Conservation (phyloP, 73 alveolate species). For the Stentor roeselii region DNA sequence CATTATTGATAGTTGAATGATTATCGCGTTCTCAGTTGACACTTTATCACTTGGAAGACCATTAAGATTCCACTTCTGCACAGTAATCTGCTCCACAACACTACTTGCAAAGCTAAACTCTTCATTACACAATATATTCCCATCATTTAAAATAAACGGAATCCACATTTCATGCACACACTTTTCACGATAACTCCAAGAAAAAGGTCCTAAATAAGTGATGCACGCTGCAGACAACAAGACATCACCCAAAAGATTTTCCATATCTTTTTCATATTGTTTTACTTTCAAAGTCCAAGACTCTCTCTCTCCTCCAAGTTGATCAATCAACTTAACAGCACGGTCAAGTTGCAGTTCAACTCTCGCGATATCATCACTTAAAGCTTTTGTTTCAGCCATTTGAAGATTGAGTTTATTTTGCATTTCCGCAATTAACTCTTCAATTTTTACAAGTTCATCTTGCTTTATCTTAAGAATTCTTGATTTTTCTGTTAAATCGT, state of each 20-base stretch:
- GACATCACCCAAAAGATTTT: constrained; percentile 87
- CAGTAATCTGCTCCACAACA: constrained; percentile 76
- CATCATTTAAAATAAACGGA: constrained; percentile 55
- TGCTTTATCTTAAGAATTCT: constrained; percentile 77
- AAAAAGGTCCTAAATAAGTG: constrained; percentile 91
- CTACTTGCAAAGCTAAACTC: constrained; percentile 66
- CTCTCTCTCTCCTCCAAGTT: constrained; percentile 81
- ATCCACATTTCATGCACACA: constrained; percentile 71
- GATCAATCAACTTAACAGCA: constrained; percentile 79
- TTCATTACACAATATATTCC: constrained; percentile 65
- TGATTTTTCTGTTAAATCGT: constrained; percentile 61
- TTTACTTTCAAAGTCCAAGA: constrained; percentile 87
- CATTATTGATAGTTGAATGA: constrained; percentile 73
- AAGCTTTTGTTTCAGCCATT: constrained; percentile 72
- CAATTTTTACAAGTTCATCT: constrained; percentile 74
- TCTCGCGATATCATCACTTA: constrained; percentile 71
- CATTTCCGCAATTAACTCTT: constrained; percentile 75
- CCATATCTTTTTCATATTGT: constrained; percentile 69
- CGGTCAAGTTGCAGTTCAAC: constrained; percentile 81
- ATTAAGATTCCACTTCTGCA: constrained; percentile 83
- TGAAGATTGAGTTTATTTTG: constrained; percentile 86
- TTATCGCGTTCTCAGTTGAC: constrained; percentile 90
- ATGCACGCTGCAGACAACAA: constrained; percentile 86
- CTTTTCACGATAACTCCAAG: constrained; percentile 77
- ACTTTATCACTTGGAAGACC: constrained; percentile 92